Percentiles rank a stretch among this genome's conserved stretches.
These are phyloP conservation scores for Alloteropsis semialata DNA, from an alignment of 176 grass and related monocot genomes.

Conservation along the genomic window DNA sequence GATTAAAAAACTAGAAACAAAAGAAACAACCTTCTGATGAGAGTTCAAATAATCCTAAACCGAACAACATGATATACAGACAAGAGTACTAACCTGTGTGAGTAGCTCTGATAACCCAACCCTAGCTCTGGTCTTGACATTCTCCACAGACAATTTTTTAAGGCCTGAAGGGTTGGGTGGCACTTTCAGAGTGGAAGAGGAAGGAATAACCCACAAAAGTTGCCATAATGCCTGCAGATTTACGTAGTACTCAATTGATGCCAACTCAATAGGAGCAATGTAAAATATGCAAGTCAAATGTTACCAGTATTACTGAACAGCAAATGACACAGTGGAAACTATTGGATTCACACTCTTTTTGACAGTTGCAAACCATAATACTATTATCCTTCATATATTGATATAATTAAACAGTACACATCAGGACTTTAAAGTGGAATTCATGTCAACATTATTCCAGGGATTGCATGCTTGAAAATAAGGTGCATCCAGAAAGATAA, in stretches of 20 bases:
- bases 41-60: conserved; percentile 11
- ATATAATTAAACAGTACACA: background rate
- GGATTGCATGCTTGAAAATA: background rate
- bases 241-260: background rate
- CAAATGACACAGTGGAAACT: background rate
- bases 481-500: background rate
- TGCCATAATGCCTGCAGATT: conserved; percentile 88
- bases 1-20: background rate
- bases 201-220: conserved; percentile 91
- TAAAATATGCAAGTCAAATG: background rate
- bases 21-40: background rate
- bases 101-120: conserved; percentile 85
- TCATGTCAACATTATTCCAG: background rate
- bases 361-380: background rate
- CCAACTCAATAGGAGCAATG: background rate
- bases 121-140: conserved; percentile 71
- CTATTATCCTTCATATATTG: background rate
- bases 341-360: background rate
- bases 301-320: background rate
- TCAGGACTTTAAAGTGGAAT: background rate
- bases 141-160: conserved; percentile 85
- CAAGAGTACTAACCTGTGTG: conserved; percentile 51
- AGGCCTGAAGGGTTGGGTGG: conserved; percentile 49
- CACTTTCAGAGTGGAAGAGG: conserved; percentile 49
- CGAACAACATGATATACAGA: conserved; percentile 17